Evolutionary conservation across 129 eudicot species (phyloP).

Genomic region (Artemisia tridentata): DNA sequence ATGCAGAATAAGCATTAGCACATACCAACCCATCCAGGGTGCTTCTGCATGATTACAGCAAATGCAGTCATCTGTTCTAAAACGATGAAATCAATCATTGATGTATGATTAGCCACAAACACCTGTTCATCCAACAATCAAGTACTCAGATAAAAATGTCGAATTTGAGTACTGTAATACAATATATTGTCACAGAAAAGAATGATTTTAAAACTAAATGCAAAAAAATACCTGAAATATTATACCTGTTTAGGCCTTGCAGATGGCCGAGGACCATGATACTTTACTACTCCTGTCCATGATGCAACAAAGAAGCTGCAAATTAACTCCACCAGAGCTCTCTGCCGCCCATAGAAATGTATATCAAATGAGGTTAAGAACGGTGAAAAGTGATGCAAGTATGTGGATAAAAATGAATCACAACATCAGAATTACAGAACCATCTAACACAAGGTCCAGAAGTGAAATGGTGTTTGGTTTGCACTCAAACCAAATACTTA

Average conservation of each 20-base stretch:
- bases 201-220: not conserved
- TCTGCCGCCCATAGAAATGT: conserved; percentile 37
- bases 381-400: conserved; percentile 1
- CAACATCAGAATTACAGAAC: not conserved
- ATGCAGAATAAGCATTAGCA: not conserved
- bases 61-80: conserved; percentile 99
- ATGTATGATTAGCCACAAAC: conserved; percentile 97
- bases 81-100: conserved; percentile 95
- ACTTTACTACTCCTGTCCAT: conserved; percentile 98
- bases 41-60: conserved; percentile 99
- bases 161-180: conserved; percentile 13
- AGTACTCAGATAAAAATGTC: not conserved
- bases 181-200: conserved; percentile 8
- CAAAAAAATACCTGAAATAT: not conserved
- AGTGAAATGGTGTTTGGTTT: not conserved
- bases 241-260: conserved; percentile 89
- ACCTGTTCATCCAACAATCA: conserved; percentile 50
- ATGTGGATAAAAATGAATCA: conserved; percentile 16
- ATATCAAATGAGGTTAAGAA: not conserved
- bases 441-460: conserved; percentile 1
- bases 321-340: conserved; percentile 85
- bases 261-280: conserved; percentile 97
- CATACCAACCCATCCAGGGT: conserved; percentile 99
- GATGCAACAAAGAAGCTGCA: conserved; percentile 99
- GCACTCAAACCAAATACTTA: too few relatives aligned